A percentile compares a stretch with the other conserved stretches of the same genome.
These are phyloP conservation scores for Globisporangium carolinianum DNA, from an alignment of 352 stramenopile species.

Conservation along the genomic window DNA sequence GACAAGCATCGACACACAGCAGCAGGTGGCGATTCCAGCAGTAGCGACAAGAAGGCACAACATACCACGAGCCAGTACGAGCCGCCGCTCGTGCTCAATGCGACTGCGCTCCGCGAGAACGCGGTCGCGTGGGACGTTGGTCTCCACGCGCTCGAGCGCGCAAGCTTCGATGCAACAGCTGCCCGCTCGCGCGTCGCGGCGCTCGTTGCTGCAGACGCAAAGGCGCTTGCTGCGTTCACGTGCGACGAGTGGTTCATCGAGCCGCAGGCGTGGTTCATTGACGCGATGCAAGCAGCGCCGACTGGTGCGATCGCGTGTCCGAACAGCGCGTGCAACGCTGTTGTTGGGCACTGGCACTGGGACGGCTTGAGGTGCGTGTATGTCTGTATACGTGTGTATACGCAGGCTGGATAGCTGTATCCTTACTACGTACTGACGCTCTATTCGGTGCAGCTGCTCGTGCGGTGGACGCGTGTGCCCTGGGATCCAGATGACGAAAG, in stretches of 20 bases:
- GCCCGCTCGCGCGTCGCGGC: constrained; percentile 16
- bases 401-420: neutral
- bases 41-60: constrained; percentile 7
- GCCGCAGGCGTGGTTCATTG: constrained; percentile 37
- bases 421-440: neutral
- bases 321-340: constrained; percentile 23
- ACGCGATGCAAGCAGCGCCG: constrained; percentile 10
- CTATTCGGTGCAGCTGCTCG: constrained; percentile 17
- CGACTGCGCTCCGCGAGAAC: constrained; percentile 16
- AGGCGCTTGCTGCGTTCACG: constrained; percentile 14
- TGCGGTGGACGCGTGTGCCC: constrained; percentile 36
- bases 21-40: neutral
- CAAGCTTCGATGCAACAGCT: constrained; percentile 12
- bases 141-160: constrained; percentile 20
- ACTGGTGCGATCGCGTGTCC: constrained; percentile 36
- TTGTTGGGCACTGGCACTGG: constrained; percentile 52
- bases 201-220: constrained; percentile 28
- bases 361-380: constrained; percentile 29
- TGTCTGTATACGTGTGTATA: neutral
- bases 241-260: constrained; percentile 48
- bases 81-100: neutral
- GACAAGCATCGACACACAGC: neutral
- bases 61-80: neutral
- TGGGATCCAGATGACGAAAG: constrained; percentile 44
- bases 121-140: constrained; percentile 25